phyloP scores from a whole-genome alignment of 1,284 basidiomycete species.

The Malassezia pachydermatis region DNA sequence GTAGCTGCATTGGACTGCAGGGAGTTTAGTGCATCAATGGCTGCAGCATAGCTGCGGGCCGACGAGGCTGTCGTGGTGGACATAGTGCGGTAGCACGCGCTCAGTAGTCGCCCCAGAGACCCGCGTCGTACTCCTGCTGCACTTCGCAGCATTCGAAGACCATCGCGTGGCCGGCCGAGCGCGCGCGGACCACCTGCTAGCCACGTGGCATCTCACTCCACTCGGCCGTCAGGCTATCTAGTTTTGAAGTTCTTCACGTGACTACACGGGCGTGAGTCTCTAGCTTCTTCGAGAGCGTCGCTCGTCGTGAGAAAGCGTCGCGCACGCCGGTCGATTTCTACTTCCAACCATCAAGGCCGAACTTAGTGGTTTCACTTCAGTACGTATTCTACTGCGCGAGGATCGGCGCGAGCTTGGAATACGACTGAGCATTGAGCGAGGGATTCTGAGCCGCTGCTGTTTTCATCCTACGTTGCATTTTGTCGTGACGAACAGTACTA shows the following conservation, averaged over 20 bases:
- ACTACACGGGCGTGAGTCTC: slow-evolving; percentile 1
- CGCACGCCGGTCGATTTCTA: slow-evolving; percentile 12
- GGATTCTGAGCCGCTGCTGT: too few relatives aligned
- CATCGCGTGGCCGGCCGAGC: not conserved
- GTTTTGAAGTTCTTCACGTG: slow-evolving; percentile 16
- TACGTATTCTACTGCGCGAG: slow-evolving; percentile 14
- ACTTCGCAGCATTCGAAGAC: slow-evolving; percentile 6
- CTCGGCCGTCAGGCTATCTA: slow-evolving; percentile 9
- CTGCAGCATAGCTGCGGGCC: slow-evolving; percentile 55
- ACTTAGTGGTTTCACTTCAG: slow-evolving; percentile 14
- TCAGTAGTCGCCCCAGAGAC: not conserved
- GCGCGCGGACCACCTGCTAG: slow-evolving; percentile 10
- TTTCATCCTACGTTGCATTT: not conserved
- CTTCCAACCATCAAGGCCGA: slow-evolving; percentile 20
- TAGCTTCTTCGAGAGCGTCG: slow-evolving; percentile 14
- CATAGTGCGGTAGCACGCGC: not conserved
- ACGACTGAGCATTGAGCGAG: not conserved
- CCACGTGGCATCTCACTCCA: slow-evolving; percentile 12
- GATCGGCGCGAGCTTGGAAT: too few relatives aligned
- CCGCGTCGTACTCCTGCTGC: not conserved
- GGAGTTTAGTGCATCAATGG: slow-evolving; percentile 75
- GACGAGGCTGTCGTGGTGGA: not conserved
- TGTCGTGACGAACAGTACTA: not conserved
- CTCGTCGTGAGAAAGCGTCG: slow-evolving; percentile 12
- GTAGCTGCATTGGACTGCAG: slow-evolving; percentile 88